Evolutionary conservation across 2,329 filamentous ascomycete genomes (phyloP), one percentile per base, ranked within the genome.

Genomic region (Hyphodiscus sp.): DNA sequence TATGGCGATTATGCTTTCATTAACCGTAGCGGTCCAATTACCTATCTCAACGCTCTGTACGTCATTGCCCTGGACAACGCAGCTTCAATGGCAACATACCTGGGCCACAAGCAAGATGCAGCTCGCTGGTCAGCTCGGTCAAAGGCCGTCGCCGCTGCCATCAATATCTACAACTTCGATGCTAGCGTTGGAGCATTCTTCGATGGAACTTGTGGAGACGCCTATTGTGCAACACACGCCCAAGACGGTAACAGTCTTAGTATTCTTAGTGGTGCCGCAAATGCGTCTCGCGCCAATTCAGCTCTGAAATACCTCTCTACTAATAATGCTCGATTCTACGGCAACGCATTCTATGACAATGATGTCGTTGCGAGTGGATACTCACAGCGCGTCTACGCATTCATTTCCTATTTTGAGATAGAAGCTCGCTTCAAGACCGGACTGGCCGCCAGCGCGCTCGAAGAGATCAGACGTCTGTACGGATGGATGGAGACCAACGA

Each of bases 1-100:
- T 77, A 77, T 54, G 76, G 77, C 2, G 77, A 80, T 61, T 80
- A 74, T 58, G 77, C 76, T 0, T 80, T 80, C 58, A 63, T 79
- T 1, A 69, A 70, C 1, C 70, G 77, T 3, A 70, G 65, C 20
- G 76, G 77, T 0, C 65, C 73, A 33, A 71, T 77, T 20, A 77
- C 75, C 0, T 80, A 80, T 56, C 79, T 78, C 70, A 80, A 76
- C 54, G 74, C 74, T 0, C 67, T 79, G 2, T 78, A 79, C 52
- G 70, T 76, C 2, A 67, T 74, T 7, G 75, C 76, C 0, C 67
- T 79, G 1, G 61, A 66, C 1, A 68, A 71, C n/a, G 73, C 75
- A 6, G 73, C 75, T 1, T 63, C 67, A 1, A 70, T 78, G 1
- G 74, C 76, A 2, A 61, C 60, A 0, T 61, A 62, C 7, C 58